Base-by-base conservation (phyloP, 1,284 basidiomycete species). In the Meira miltonrushii region DNA sequence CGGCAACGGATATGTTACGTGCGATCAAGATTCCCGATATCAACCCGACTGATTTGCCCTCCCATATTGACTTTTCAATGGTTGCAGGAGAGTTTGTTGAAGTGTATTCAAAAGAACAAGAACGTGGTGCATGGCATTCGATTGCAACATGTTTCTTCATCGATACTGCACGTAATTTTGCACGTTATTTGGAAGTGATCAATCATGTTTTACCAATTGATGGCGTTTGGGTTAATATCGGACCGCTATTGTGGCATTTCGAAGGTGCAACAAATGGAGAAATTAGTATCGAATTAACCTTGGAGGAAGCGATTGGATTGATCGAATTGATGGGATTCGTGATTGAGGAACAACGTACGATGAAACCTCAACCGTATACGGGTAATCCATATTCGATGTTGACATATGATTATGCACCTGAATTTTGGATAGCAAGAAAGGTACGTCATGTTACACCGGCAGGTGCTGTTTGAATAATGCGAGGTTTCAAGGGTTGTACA, bases 111-210 rank as follows among this genome's bases (percentile, higher is more conserved):
- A 69, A 65, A 64, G 84, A 85, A 12, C 74, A 78, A 8, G 88
- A 92, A 55, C 79, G 83, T 17, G 88, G 86, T 13, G 79, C 86
- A 64, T 98, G 91, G 90, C 86, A 93, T 68, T 89, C 88, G 0
- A 84, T 98, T 11, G 79, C 95, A 62, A 98, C 94, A 0, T 97
- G 92, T 78, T 98, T 96, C 83, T 98, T 98, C 81, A 88, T 98
- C 65, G 94, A 98, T 75, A 97, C 93, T 6, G 90, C 75, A 43
- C 66, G 66, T 25, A 78, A 78, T 39, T 54, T 75, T 9, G 44
- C 76, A 33, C 65, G 67, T 9, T 78, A 77, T 47, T 62, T 78
- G 17, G 75, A 78, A 47, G 68, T 69, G n/a, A 55, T 78, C 60
- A 77, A 77, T 39, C 64, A 66, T n/a, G 23, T 68, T 19, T 57